Conservation (phyloP, 139 green algal genomes). For the Asterochloris erici region DNA sequence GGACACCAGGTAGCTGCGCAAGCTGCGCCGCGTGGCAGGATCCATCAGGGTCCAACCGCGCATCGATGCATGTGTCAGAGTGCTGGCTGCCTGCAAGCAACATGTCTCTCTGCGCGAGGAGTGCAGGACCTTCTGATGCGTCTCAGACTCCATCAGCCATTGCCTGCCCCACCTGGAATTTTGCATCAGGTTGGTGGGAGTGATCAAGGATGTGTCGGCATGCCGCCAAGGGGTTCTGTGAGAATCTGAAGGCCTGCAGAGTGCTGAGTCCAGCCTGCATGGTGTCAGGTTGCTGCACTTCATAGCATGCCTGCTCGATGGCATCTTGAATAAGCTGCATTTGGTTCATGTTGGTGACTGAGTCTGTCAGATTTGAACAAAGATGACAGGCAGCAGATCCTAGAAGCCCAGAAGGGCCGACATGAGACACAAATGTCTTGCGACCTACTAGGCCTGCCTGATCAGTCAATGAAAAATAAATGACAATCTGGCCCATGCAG, state of each 20-base stretch:
- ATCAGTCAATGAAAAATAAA: no score
- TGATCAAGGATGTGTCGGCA: conserved; percentile 58
- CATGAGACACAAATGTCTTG: no score
- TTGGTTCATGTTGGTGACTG: no score
- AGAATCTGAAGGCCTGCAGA: conserved; percentile 57
- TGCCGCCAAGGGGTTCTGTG: conserved; percentile 32
- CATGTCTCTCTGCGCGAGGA: neutral
- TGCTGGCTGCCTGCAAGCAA: conserved; percentile 51
- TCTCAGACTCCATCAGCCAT: neutral
- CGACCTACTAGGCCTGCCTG: no score
- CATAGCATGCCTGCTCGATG: neutral
- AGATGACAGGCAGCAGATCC: no score
- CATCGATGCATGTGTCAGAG: conserved; percentile 56
- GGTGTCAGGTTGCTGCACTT: conserved; percentile 24
- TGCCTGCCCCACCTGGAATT: conserved; percentile 26
- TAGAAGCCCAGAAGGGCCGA: no score
- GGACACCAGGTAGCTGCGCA: conserved; percentile 54
- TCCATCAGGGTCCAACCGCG: conserved; percentile 46
- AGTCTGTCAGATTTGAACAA: no score
- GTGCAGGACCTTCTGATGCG: neutral
- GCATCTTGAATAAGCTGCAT: no score
- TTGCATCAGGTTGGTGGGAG: conserved; percentile 23
- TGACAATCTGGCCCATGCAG: no score
- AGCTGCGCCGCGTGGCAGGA: conserved; percentile 5
- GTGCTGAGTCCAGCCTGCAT: conserved; percentile 36